Evolutionary conservation across 257 asterid species (phyloP).

Genomic region (Haberlea rhodopensis): DNA sequence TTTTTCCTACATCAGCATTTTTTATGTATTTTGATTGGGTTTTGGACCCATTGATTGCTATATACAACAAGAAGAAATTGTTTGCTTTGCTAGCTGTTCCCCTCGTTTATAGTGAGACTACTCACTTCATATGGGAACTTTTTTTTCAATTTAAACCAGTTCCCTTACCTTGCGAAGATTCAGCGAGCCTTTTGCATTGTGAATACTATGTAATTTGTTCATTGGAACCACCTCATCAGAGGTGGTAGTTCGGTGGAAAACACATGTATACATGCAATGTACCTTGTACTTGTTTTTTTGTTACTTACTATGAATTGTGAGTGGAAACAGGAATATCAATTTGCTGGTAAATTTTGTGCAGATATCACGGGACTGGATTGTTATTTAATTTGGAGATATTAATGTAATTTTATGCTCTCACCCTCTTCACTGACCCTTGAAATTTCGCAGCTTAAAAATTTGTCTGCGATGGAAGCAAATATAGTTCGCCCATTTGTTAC

Average conservation of each 20-base stretch:
- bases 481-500: slow-evolving; percentile 88
- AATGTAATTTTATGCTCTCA: background rate
- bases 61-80: slow-evolving; percentile 2
- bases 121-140: slow-evolving; percentile 12
- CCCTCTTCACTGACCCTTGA: slow-evolving; percentile 19
- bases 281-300: too few species aligned
- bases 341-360: slow-evolving; percentile 1
- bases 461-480: slow-evolving; percentile 97
- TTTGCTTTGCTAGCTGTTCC: slow-evolving; percentile 11
- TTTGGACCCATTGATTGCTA: background rate
- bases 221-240: too few species aligned
- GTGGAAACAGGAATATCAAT: background rate
- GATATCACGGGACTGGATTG: background rate
- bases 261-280: too few species aligned
- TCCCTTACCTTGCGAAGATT: too few species aligned
- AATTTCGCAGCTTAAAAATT: slow-evolving; percentile 70
- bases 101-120: background rate
- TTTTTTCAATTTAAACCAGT: background rate
- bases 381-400: background rate
- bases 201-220: too few species aligned
- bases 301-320: background rate
- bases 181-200: too few species aligned
- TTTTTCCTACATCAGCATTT: background rate
- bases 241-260: too few species aligned
- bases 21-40: slow-evolving; percentile 1